Percentiles rank a stretch among this genome's conserved stretches.
phyloP scores from a whole-genome alignment of 345 rosid genomes.

The Lepidium africanum region DNA sequence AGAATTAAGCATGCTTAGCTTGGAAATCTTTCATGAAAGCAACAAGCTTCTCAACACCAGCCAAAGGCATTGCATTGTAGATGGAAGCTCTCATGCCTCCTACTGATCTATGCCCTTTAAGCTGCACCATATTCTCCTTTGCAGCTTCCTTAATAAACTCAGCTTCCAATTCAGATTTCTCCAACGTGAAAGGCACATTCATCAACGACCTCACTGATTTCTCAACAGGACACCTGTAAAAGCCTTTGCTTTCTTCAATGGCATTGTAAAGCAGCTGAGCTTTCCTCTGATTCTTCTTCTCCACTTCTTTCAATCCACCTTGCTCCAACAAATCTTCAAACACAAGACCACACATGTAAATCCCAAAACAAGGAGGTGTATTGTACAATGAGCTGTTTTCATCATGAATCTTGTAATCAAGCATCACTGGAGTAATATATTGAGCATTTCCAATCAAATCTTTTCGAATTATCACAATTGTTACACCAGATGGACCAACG shows the following conservation, averaged over 20 bases:
- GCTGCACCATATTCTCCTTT: constrained; percentile 91
- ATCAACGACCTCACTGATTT: constrained; percentile 93
- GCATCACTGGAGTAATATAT: constrained; percentile 71
- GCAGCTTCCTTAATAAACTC: constrained; percentile 94
- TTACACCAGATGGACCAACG: constrained; percentile 94
- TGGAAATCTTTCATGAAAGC: constrained; percentile 98
- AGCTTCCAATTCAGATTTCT: constrained; percentile 71
- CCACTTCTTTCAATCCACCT: constrained; percentile 82
- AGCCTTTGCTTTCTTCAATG: constrained; percentile 78
- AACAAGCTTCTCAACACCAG: constrained; percentile 88
- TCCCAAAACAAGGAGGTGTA: constrained; percentile 88
- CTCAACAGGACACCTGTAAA: constrained; percentile 79
- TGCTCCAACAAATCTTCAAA: constrained; percentile 80
- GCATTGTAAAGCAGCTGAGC: constrained; percentile 65
- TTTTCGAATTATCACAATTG: constrained; percentile 76
- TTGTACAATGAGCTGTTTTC: constrained; percentile 79
- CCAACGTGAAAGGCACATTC: constrained; percentile 94
- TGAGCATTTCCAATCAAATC: constrained; percentile 72
- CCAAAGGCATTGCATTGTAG: constrained; percentile 95
- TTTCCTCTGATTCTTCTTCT: constrained; percentile 79
- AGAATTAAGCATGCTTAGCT: constrained; percentile 59
- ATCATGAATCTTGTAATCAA: constrained; percentile 79
- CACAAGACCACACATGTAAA: constrained; percentile 92
- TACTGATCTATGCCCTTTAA: constrained; percentile 95
- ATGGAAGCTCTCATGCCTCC: constrained; percentile 98